phyloP scores from a whole-genome alignment of 495 filamentous ascomycete species.

The Neurospora sp. region DNA sequence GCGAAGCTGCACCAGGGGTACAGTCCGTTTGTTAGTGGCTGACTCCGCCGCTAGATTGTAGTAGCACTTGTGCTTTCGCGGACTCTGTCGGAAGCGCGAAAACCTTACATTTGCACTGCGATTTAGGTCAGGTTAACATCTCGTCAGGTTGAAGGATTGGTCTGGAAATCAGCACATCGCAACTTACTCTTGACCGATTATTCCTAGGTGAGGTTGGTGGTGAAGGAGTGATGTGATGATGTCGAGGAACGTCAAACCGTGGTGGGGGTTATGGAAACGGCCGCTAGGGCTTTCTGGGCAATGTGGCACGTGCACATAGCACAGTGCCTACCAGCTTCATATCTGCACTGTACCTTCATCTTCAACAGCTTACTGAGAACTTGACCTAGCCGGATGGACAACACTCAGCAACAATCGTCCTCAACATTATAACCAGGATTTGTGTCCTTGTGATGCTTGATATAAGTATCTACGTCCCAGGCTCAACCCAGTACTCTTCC shows the following conservation, averaged over 20 bases:
- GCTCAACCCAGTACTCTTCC: neutral
- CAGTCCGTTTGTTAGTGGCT: slow-evolving; percentile 26
- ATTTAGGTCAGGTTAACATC: slow-evolving; percentile 14
- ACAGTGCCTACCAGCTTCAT: neutral
- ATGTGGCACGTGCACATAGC: neutral
- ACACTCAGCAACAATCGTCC: neutral
- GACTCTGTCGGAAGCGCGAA: slow-evolving; percentile 4
- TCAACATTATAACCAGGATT: neutral
- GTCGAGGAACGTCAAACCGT: slow-evolving; percentile 13
- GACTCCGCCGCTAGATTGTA: slow-evolving; percentile 11
- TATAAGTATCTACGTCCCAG: neutral
- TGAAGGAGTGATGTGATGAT: slow-evolving; percentile 12
- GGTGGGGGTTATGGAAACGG: slow-evolving; percentile 18
- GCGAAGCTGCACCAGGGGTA: slow-evolving; percentile 60
- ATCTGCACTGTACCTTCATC: neutral
- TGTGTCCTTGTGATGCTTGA: neutral
- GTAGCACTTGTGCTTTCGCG: neutral
- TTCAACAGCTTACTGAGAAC: neutral
- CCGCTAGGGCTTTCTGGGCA: neutral
- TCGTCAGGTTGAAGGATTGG: too few relatives aligned
- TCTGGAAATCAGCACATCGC: too few relatives aligned
- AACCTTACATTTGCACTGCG: slow-evolving; percentile 71
- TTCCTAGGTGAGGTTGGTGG: slow-evolving; percentile 13
- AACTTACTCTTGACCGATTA: slow-evolving; percentile 33
- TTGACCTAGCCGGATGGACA: too few relatives aligned